Evolutionary conservation across 140 eudicot genomes (phyloP).

Genomic region (Flaveria floridana): DNA sequence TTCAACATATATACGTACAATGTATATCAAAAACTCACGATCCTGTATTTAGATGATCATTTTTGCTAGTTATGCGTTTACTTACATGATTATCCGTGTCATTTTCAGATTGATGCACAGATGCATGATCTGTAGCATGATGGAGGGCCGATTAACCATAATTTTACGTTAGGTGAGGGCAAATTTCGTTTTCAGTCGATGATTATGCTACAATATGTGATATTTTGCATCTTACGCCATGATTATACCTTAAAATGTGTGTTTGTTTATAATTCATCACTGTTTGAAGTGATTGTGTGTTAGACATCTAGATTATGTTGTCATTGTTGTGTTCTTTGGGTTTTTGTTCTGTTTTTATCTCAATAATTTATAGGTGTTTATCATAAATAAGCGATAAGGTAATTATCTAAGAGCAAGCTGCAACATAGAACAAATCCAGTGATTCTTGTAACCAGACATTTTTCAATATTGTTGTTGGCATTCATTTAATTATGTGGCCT

Average conservation of each 20-base stretch:
- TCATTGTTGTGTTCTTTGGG: neutral
- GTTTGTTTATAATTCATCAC: neutral
- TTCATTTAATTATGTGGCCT: neutral
- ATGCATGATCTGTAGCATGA: slow-evolving; percentile 22
- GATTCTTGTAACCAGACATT: too few relatives aligned
- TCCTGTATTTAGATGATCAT: slow-evolving; percentile 12
- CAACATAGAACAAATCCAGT: neutral
- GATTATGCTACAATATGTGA: slow-evolving; percentile 8
- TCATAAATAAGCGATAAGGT: neutral
- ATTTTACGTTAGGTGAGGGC: slow-evolving; percentile 17
- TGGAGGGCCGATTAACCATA: slow-evolving; percentile 2
- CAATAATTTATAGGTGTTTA: neutral
- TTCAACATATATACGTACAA: neutral
- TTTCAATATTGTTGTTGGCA: too few relatives aligned
- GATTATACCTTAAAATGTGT: neutral
- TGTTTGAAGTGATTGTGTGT: slow-evolving; percentile 25
- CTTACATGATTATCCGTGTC: neutral
- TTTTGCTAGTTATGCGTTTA: slow-evolving; percentile 2
- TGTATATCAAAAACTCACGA: neutral
- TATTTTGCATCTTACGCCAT: slow-evolving; percentile 33
- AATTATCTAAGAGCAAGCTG: neutral
- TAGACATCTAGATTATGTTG: slow-evolving; percentile 2
- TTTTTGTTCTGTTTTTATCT: neutral
- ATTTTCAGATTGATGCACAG: slow-evolving; percentile 24
- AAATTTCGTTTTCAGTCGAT: neutral